Percentiles rank a stretch among this genome's conserved stretches.
Conservation (phyloP, 1,284 basidiomycete species). For the Microbotryum intermedium region DNA sequence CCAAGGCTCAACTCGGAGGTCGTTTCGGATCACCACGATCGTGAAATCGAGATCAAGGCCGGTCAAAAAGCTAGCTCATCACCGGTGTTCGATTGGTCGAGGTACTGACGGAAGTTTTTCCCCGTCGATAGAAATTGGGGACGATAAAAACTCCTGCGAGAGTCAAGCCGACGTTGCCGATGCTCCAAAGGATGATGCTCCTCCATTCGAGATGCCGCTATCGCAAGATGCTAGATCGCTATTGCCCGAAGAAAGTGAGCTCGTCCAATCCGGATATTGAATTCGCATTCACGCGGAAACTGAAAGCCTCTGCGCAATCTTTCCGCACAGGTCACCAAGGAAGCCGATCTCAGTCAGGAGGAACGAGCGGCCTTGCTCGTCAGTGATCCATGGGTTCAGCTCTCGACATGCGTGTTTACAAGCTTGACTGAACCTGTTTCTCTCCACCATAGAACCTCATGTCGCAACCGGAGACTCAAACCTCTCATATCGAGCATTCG, state of each 20-base stretch:
- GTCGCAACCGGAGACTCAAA: constrained; percentile 16
- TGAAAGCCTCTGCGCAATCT: not conserved
- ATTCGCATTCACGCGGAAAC: fast-evolving
- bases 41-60: constrained; percentile 65
- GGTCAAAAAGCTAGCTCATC: constrained; percentile 9
- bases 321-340: not conserved
- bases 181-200: constrained; percentile 57
- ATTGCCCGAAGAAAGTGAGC: constrained; percentile 65
- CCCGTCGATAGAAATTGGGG: constrained; percentile 15
- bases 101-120: not conserved
- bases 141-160: constrained; percentile 59
- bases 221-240: constrained; percentile 52
- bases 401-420: not conserved
- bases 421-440: not conserved
- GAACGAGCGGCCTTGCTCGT: constrained; percentile 1
- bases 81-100: not conserved
- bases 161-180: constrained; percentile 49
- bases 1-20: constrained; percentile 20
- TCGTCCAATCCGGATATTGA: not conserved
- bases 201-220: constrained; percentile 65
- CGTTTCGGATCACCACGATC: constrained; percentile 53
- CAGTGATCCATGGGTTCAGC: not conserved
- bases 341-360: not conserved
- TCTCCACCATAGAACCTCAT: constrained; percentile 6
- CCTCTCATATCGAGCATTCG: not conserved